phyloP scores from a whole-genome alignment of 2,329 filamentous ascomycete species.

The Exophiala calicioides region DNA sequence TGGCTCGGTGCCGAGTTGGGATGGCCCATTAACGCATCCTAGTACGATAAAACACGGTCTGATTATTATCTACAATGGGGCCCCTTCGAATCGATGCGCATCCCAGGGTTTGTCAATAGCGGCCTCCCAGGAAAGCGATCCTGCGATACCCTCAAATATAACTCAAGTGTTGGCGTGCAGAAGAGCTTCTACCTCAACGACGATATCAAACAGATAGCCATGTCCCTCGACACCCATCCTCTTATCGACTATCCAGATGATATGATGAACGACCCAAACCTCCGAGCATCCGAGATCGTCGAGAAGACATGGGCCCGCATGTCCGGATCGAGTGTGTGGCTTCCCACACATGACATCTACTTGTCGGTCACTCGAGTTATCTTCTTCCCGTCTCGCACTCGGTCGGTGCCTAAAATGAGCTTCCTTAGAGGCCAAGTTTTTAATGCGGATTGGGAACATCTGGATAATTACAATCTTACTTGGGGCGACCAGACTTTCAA shows the following conservation, averaged over 20 bases:
- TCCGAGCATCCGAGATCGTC: conserved; percentile 20
- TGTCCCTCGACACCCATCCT: conserved; percentile 23
- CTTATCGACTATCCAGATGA: conserved; percentile 26
- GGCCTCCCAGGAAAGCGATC: conserved; percentile 24
- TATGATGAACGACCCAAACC: conserved; percentile 20
- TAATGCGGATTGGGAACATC: conserved; percentile 31
- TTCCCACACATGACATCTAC: conserved; percentile 26
- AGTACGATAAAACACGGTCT: conserved; percentile 17
- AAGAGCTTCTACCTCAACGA: conserved; percentile 33
- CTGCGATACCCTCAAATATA: conserved; percentile 26
- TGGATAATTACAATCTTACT: conserved; percentile 30
- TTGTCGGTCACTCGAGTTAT: conserved; percentile 28
- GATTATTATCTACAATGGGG: conserved; percentile 27
- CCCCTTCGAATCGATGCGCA: conserved; percentile 22
- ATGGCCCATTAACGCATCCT: conserved; percentile 2
- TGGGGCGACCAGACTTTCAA: conserved; percentile 28
- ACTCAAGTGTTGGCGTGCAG: conserved; percentile 26
- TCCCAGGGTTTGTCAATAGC: conserved; percentile 25
- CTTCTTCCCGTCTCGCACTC: conserved; percentile 24
- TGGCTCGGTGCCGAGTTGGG: not conserved
- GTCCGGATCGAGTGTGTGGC: conserved; percentile 30
- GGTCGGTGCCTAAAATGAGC: conserved; percentile 31
- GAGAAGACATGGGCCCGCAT: conserved; percentile 27
- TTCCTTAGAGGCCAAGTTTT: conserved; percentile 33
- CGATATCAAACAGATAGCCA: conserved; percentile 28